Evolutionary conservation across 768 basidiomycete genomes (phyloP), one percentile per base, ranked within the genome.

Genomic region (Auricularia cornea): DNA sequence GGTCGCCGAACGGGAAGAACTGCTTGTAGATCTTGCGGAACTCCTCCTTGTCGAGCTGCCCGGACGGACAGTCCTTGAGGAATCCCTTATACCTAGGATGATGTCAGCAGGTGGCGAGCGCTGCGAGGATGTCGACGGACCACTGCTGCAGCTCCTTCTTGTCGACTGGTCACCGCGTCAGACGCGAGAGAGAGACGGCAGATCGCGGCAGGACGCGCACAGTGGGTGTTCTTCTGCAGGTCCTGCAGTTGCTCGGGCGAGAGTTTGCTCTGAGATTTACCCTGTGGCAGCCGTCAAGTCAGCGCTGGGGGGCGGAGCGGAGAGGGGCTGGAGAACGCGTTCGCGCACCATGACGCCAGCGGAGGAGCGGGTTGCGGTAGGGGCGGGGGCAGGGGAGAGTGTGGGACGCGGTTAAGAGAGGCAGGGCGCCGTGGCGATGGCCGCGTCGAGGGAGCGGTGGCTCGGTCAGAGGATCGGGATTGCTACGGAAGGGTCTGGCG

Each of bases 1-100:
- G 96, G 75, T 99, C 96, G 66, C 97, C 97, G 71, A 99, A 99
- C 29, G 97, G 97, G 82, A 99, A 99, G 89, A 99, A 99, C 75
- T 98, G 97, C 73, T 94, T 94, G 84, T 98, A 99, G 81, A 99
- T 99, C 75, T 89, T 88, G 71, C 89, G 83, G 78, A 99, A 99
- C 74, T 95, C 95, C 62, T 85, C 80, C 81, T 93, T 97, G 83
- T 98, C 91, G 70, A 99, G 85, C 68, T 94, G 91, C 48, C 97
- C 97, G 3, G 93, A 90, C 1, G 97, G 97, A 73, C 97, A 99
- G 77, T 99, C 97, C 77, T 94, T 97, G 72, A 96, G 85, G 80
- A 98, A 99, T 56, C 97, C 97, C 77, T 98, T 98, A 84, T 98
- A 96, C 95, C 92, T 96, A 62, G 40, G n/a, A 61, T 48, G 38